Percentiles rank a stretch among this genome's conserved stretches.
phyloP scores from a whole-genome alignment of 1,139 yeast genomes.

The Citeromyces hawaiiensis region DNA sequence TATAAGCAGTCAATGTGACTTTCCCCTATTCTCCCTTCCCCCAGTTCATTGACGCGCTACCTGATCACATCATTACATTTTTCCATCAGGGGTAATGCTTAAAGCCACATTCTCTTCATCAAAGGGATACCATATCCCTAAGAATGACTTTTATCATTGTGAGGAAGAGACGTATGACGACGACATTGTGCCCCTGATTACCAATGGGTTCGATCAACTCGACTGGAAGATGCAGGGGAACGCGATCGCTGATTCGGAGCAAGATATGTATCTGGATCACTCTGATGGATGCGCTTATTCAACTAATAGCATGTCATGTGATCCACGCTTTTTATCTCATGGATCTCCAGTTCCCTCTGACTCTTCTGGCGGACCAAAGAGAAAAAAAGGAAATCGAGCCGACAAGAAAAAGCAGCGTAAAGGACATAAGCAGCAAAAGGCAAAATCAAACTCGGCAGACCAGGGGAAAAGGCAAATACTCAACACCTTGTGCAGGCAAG shows the following conservation, averaged over 20 bases:
- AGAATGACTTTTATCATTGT: conserved; percentile 5
- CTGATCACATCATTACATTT: background rate
- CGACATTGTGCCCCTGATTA: conserved; percentile 9
- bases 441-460: conserved; percentile 1
- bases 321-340: background rate
- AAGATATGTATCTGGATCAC: background rate
- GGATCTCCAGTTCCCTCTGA: background rate
- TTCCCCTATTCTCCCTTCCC: too few species aligned
- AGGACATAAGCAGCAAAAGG: background rate
- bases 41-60: too few species aligned
- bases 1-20: too few species aligned
- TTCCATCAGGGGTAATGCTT: conserved; percentile 5
- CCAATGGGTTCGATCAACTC: conserved; percentile 20
- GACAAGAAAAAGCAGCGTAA: conserved; percentile 7
- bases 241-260: background rate
- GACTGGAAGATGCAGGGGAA: conserved; percentile 11
- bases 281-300: background rate
- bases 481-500: conserved; percentile 6
- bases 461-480: conserved; percentile 7
- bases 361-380: conserved; percentile 1
- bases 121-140: conserved; percentile 11
- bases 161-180: background rate
- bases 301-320: background rate
- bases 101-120: conserved; percentile 11
- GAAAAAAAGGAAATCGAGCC: conserved; percentile 5